Conservation (phyloP, 768 basidiomycete genomes). For the Suillus americanus region DNA sequence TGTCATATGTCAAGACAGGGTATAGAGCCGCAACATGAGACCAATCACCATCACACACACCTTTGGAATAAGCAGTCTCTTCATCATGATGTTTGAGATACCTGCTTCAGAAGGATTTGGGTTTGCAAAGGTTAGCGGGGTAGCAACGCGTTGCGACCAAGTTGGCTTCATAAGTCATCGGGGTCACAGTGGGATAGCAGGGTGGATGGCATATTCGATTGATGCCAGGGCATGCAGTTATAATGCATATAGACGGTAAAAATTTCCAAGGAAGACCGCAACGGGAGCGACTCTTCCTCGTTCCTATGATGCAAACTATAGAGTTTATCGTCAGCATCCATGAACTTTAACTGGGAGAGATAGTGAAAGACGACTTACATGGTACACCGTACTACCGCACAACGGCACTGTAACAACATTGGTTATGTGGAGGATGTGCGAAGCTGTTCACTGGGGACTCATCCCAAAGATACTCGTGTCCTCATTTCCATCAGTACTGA, state of each 20-base stretch:
- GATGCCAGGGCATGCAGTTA: no score
- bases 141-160: neutral
- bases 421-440: no score
- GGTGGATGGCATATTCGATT: neutral
- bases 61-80: neutral
- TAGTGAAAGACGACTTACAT: no score
- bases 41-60: neutral
- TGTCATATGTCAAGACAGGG: neutral
- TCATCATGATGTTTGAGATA: neutral
- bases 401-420: no score
- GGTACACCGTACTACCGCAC: no score
- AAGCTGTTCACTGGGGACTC: no score
- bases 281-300: neutral
- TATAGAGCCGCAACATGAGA: neutral
- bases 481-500: no score
- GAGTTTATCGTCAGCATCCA: no score
- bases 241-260: neutral
- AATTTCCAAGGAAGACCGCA: neutral
- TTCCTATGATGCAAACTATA: no score
- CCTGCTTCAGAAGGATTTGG: neutral
- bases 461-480: no score
- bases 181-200: no score
- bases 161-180: neutral
- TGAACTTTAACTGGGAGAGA: no score
- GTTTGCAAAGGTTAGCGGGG: neutral